Conservation (phyloP, 768 basidiomycete species). For the Phylloporus sp. region DNA sequence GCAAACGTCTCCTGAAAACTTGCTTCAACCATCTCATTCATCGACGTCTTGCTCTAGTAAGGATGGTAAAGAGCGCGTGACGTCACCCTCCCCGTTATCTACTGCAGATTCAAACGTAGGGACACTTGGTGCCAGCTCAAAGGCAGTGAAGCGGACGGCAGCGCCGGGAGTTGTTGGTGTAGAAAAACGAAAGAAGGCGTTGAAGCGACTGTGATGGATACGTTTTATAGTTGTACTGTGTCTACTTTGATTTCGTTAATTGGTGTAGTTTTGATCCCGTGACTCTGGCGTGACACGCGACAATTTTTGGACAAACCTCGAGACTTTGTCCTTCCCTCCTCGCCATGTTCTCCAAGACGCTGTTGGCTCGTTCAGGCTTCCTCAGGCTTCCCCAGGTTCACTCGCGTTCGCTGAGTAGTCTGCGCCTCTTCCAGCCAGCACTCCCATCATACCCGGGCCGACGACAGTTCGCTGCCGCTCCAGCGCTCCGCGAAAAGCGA, state of each 20-base stretch:
- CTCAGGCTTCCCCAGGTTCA: slow-evolving; percentile 7
- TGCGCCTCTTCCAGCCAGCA: slow-evolving; percentile 4
- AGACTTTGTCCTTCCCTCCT: not conserved
- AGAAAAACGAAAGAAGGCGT: slow-evolving; percentile 86
- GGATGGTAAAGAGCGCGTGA: slow-evolving; percentile 54
- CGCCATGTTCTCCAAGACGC: slow-evolving; percentile 22
- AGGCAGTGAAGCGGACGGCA: slow-evolving; percentile 63
- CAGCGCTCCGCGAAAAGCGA: slow-evolving; percentile 3
- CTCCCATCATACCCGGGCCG: slow-evolving; percentile 1
- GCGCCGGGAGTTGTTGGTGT: slow-evolving; percentile 55
- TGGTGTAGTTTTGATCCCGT: slow-evolving; percentile 17
- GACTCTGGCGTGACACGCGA: slow-evolving; percentile 19
- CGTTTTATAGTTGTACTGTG: slow-evolving; percentile 2
- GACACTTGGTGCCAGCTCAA: slow-evolving; percentile 40
- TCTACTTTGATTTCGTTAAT: slow-evolving; percentile 4
- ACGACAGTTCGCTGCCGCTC: slow-evolving; percentile 20
- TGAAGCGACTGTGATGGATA: slow-evolving; percentile 61
- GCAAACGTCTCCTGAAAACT: slow-evolving; percentile 36
- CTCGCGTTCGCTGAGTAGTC: slow-evolving; percentile 14
- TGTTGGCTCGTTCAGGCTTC: slow-evolving; percentile 16
- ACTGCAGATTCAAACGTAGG: slow-evolving; percentile 69
- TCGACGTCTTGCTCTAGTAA: slow-evolving; percentile 28
- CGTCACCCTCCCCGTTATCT: slow-evolving; percentile 65
- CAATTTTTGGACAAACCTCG: slow-evolving; percentile 12
- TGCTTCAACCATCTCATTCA: slow-evolving; percentile 39